Conservation (phyloP, 2,329 filamentous ascomycete genomes). For the Cladorrhinum sp. region DNA sequence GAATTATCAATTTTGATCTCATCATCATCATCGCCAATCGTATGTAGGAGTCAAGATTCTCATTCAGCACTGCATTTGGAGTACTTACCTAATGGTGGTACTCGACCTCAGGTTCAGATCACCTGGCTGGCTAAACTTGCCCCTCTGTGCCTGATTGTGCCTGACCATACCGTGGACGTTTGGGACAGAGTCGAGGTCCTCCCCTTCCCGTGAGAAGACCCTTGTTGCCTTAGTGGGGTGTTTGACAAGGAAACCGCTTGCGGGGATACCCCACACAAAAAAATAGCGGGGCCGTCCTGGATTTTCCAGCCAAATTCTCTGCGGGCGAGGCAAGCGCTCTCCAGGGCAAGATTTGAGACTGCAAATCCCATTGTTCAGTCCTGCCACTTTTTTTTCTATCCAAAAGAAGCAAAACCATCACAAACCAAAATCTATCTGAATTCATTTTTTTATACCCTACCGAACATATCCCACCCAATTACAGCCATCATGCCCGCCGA, state of each 20-base stretch:
- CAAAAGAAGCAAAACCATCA: not conserved
- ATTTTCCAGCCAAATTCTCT: conserved; percentile 29
- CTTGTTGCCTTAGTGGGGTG: conserved; percentile 15
- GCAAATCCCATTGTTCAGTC: conserved; percentile 9
- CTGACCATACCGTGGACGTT: not conserved
- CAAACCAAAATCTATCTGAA: not conserved
- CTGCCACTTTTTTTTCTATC: conserved; percentile 10
- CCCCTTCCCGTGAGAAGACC: conserved; percentile 3
- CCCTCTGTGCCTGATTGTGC: not conserved
- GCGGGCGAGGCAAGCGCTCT: conserved; percentile 12
- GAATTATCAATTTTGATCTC: too few species aligned
- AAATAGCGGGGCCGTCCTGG: conserved; percentile 18
- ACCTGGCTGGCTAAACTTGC: too few species aligned
- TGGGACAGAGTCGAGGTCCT: not conserved
- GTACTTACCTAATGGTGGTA: too few species aligned
- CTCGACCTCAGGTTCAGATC: too few species aligned
- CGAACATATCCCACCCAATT: not conserved
- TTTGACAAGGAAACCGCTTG: conserved; percentile 13
- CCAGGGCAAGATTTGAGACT: conserved; percentile 14
- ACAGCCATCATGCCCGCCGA: conserved; percentile 41
- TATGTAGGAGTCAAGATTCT: too few species aligned
- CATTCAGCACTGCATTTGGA: too few species aligned
- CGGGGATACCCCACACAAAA: conserved; percentile 23
- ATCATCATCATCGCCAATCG: too few species aligned
- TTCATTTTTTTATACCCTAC: not conserved